These are phyloP conservation scores for Eucalyptus rudis DNA, from an alignment of 345 rosid genomes.

Conservation along the genomic window DNA sequence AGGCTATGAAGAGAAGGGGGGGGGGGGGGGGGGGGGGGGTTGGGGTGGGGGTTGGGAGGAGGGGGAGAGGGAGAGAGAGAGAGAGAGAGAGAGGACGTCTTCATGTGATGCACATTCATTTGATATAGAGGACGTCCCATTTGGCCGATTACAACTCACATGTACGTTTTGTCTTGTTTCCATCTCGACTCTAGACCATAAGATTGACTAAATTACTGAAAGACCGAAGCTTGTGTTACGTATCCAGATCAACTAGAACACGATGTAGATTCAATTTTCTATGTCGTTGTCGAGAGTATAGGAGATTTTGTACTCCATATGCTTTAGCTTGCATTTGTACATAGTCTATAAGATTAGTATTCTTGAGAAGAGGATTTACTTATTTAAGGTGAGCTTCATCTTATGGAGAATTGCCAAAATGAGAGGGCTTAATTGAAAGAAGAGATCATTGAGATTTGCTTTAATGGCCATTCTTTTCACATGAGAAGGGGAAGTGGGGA, in stretches of 20 bases:
- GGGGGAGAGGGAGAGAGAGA: background rate
- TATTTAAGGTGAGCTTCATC: background rate
- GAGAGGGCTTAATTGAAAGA: background rate
- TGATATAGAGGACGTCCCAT: background rate
- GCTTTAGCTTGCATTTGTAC: background rate
- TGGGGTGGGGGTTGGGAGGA: too few species aligned
- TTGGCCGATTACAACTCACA: background rate
- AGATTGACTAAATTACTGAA: background rate
- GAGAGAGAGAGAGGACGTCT: background rate
- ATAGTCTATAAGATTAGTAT: background rate
- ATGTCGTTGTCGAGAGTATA: fast-evolving
- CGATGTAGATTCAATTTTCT: background rate
- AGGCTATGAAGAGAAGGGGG: background rate
- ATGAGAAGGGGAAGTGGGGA: background rate
- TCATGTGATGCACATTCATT: background rate
- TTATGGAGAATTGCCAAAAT: background rate
- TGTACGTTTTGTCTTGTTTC: background rate
- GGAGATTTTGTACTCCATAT: background rate
- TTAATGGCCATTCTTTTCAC: too few species aligned
- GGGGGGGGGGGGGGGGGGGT: background rate
- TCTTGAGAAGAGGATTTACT: background rate
- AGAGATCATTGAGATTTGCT: too few species aligned
- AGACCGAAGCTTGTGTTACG: background rate
- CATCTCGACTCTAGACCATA: too few species aligned
- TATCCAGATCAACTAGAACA: fast-evolving